phyloP scores from a whole-genome alignment of 176 grass and related monocot species.

The Eleusine coracana region DNA sequence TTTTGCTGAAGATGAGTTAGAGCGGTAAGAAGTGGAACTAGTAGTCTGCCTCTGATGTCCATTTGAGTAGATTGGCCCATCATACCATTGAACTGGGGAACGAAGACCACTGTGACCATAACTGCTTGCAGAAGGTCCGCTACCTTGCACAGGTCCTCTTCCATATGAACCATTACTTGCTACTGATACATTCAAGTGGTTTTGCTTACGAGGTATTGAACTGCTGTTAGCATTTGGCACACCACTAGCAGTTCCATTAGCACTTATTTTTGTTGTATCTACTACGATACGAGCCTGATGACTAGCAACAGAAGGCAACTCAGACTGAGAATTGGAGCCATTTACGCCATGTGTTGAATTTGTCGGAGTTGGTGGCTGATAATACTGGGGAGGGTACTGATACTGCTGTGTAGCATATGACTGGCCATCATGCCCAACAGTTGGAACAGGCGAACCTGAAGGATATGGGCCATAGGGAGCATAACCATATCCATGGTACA shows the following conservation, averaged over 20 bases:
- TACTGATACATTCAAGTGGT: slow-evolving; percentile 53
- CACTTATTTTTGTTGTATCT: slow-evolving; percentile 49
- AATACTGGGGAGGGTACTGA: slow-evolving; percentile 78
- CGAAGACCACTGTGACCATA: slow-evolving; percentile 57
- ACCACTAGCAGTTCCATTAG: slow-evolving; percentile 52
- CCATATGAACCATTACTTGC: slow-evolving; percentile 54
- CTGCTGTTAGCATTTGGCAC: slow-evolving; percentile 45
- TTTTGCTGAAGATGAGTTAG: slow-evolving; percentile 51
- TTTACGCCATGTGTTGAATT: slow-evolving; percentile 52
- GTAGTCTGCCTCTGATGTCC: slow-evolving; percentile 67
- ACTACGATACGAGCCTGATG: slow-evolving; percentile 50
- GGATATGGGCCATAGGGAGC: slow-evolving; percentile 75
- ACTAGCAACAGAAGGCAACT: slow-evolving; percentile 52
- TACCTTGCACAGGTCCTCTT: slow-evolving; percentile 56
- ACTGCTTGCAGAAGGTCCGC: slow-evolving; percentile 59
- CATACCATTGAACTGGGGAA: slow-evolving; percentile 72
- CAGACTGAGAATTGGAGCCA: slow-evolving; percentile 51
- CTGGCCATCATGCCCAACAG: slow-evolving; percentile 71
- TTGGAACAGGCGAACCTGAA: slow-evolving; percentile 78
- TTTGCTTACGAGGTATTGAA: slow-evolving; percentile 53
- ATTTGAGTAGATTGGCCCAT: slow-evolving; percentile 64
- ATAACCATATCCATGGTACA: slow-evolving; percentile 96
- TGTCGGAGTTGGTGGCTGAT: slow-evolving; percentile 52
- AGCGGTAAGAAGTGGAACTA: slow-evolving; percentile 60
- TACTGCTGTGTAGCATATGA: slow-evolving; percentile 81